Percentiles rank a stretch among this genome's conserved stretches.
Evolutionary conservation across 176 grass and related monocot species (phyloP).

Genomic region (Carex scoparia): DNA sequence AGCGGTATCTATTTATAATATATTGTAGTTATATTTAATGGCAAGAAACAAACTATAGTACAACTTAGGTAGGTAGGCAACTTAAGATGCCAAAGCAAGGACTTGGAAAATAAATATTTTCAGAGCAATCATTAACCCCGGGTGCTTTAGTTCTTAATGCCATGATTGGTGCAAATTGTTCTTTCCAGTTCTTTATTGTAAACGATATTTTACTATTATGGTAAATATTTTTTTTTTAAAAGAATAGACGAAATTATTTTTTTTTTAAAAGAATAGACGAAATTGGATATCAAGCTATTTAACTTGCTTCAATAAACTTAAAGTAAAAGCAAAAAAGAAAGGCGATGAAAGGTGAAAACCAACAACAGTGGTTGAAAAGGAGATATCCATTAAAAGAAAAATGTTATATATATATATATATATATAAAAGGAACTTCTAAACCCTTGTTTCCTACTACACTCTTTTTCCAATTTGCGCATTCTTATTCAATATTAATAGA

Average conservation of each 20-base stretch:
- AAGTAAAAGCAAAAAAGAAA: constrained; percentile 21
- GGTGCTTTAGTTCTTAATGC: background rate
- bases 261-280: background rate
- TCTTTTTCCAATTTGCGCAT: background rate
- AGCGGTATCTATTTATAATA: background rate
- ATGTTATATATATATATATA: background rate
- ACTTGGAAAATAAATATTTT: background rate
- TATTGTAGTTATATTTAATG: background rate
- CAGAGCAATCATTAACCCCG: background rate
- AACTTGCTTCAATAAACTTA: constrained; percentile 18
- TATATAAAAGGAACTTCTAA: background rate
- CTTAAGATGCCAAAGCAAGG: background rate
- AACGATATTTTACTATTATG: background rate
- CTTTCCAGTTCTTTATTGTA: background rate
- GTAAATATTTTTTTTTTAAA: background rate
- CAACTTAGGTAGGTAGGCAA: constrained; percentile 17
- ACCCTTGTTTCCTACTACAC: constrained; percentile 2
- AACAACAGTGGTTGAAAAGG: constrained; percentile 19
- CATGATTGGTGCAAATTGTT: background rate
- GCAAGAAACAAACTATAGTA: background rate
- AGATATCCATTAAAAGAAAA: constrained; percentile 12
- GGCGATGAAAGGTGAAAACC: constrained; percentile 18
- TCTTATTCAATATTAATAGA: background rate
- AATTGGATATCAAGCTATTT: background rate
- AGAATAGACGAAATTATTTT: background rate